Conservation (phyloP, 257 asterid genomes). For the Phtheirospermum japonicum region DNA sequence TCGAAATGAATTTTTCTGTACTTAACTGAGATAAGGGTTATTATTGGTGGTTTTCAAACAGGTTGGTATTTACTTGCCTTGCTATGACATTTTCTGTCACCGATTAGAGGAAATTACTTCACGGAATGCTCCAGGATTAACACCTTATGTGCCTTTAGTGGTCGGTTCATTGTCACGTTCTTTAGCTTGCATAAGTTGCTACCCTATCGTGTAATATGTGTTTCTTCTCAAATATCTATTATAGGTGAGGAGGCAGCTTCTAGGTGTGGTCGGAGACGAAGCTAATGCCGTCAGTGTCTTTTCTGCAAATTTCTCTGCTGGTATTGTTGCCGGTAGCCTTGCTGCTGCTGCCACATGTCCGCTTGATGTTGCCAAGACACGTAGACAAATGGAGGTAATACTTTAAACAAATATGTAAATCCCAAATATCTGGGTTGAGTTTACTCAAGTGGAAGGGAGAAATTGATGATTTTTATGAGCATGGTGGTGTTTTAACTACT, state of each 20-base stretch:
- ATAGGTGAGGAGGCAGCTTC: conserved; percentile 70
- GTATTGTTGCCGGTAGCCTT: conserved; percentile 88
- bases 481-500: background rate
- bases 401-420: conserved; percentile 11
- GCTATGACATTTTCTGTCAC: conserved; percentile 77
- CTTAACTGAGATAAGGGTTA: too few relatives aligned
- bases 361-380: conserved; percentile 95
- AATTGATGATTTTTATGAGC: conserved; percentile 1
- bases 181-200: conserved; percentile 87
- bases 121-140: conserved; percentile 53
- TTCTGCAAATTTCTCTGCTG: conserved; percentile 87
- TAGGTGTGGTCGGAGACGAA: conserved; percentile 67
- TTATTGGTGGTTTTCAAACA: conserved; percentile 39
- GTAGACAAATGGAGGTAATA: conserved; percentile 92
- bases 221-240: conserved; percentile 22
- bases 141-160: conserved; percentile 64
- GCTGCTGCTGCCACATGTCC: conserved; percentile 99
- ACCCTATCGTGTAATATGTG: conserved; percentile 49
- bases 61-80: conserved; percentile 94
- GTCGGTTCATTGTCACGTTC: conserved; percentile 95
- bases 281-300: conserved; percentile 53
- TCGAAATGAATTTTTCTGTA: background rate
- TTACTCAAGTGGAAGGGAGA: background rate
- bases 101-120: conserved; percentile 60
- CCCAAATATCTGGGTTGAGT: conserved; percentile 2